Base-by-base conservation (phyloP, 2,329 filamentous ascomycete genomes). In the Monosporascus sp. region DNA sequence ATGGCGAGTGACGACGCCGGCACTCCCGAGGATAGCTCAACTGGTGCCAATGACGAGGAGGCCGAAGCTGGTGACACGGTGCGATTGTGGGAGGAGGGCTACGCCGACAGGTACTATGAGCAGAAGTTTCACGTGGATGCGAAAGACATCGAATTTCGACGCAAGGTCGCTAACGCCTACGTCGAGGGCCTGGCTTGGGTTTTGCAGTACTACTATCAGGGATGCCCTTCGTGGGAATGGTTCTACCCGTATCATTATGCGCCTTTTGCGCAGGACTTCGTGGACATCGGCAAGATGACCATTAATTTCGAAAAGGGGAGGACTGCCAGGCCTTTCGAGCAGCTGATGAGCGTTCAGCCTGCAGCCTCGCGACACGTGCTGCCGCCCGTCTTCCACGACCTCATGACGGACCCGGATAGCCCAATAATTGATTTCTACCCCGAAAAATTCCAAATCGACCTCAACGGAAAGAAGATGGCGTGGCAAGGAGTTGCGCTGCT, bases 181-280 rank as follows among this genome's bases (percentile, higher is more conserved):
- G 91, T 93, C 14, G 91, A 97, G 75, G 94, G 94, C 37, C 80
- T 99, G 9, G 88, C 88, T 22, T 99, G 95, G 94, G 94, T 99
- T 40, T 76, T 99, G 49, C 78, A 92, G 37, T 99, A 99, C 72
- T 99, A 99, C 70, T 96, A 97, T 71, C 94, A 99, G 71, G 94
- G 94, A 26, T 99, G 94, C 64, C 91, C 94, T 22, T 97, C 91
- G 0, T 99, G 95, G 94, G 95, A 93, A 50, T 99, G 94, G 94
- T 99, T 94, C 70, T 99, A 97, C 67, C 94, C 94, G 0, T 96
- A 97, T 66, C 94, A 99, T 68, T 99, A 99, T 68, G 95, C 94
- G 1, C 94, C 95, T 3, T 99, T 99, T 68, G 94, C 94, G 2
- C 89, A 91, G 50, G 94, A 99, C 70, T 99, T 99, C 70, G 86